Percentiles rank a stretch among this genome's conserved stretches.
Evolutionary conservation across 176 grass and related monocot genomes (phyloP).

Genomic region (Oryza meyeriana): DNA sequence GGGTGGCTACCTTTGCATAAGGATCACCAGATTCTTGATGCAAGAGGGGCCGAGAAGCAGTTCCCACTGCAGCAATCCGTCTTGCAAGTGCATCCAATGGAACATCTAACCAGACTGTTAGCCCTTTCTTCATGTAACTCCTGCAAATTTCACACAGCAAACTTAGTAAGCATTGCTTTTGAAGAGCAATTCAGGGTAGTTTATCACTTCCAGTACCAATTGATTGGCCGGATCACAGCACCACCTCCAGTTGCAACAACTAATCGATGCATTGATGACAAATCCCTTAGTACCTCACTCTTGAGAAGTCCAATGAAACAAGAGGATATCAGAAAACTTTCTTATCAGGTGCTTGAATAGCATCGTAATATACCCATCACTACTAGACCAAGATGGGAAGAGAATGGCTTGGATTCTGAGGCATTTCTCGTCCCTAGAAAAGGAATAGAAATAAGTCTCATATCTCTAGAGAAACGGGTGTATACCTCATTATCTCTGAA

Average conservation of each 20-base stretch:
- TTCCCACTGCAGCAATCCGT: constrained; percentile 81
- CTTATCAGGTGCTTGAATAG: constrained; percentile 26
- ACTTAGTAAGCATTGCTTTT: constrained; percentile 26
- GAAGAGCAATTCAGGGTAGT: constrained; percentile 27
- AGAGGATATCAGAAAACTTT: constrained; percentile 35
- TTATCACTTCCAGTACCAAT: constrained; percentile 69
- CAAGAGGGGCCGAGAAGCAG: constrained; percentile 75
- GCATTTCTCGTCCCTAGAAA: background rate
- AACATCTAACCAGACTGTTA: constrained; percentile 86
- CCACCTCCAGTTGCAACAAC: constrained; percentile 96
- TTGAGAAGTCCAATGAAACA: constrained; percentile 53
- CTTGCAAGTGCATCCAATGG: constrained; percentile 82
- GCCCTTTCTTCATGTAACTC: constrained; percentile 86
- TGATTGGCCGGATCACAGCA: constrained; percentile 84
- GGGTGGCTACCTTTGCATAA: constrained; percentile 67
- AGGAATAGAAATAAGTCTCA: background rate
- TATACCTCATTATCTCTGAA: constrained; percentile 97
- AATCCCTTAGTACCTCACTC: constrained; percentile 81
- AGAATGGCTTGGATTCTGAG: background rate
- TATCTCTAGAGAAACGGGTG: background rate
- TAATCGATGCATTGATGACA: constrained; percentile 81
- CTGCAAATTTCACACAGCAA: constrained; percentile 38
- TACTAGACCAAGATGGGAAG: background rate
- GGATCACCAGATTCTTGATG: constrained; percentile 82
- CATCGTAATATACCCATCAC: background rate